Evolutionary conservation across 1,139 yeast species (phyloP), one percentile per base, ranked within the genome.

Genomic region (Chernovozyma sophiae-reginae): DNA sequence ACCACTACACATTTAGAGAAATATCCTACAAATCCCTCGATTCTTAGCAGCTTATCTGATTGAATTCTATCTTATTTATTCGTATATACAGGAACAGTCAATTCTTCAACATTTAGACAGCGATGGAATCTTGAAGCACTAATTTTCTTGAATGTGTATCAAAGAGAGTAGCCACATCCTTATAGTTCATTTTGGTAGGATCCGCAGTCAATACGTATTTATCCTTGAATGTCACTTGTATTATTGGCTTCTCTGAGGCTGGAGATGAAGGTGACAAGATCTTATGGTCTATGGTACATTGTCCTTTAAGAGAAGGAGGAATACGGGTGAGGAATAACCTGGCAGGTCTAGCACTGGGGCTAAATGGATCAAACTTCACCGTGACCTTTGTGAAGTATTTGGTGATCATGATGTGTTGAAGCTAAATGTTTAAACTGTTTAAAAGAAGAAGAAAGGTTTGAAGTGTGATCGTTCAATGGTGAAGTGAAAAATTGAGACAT

Each of bases 371-470:
- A 68, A 87, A 87, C 55, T 72, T 80, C 34, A 87, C 86, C 32
- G 70, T 66, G n/a, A 86, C 86, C 50, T 79, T 80, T 28, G 86
- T 68, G 61, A 87, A 85, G 63, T 82, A 86, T 61, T 86, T 86
- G 34, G 96, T 87, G 51, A 87, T 82, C 96, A 87, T 86, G 34
- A n/a, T n/a, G n/a, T n/a, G n/a, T n/a, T n/a, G n/a, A n/a, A n/a
- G n/a, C n/a, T n/a, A n/a, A n/a, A n/a, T n/a, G n/a, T n/a, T n/a
- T n/a, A n/a, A n/a, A n/a, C n/a, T n/a, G n/a, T n/a, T n/a, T n/a
- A n/a, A n/a, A n/a, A n/a, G n/a, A n/a, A n/a, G n/a, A n/a, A n/a
- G n/a, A n/a, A n/a, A n/a, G n/a, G n/a, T n/a, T n/a, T n/a, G n/a
- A n/a, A n/a, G n/a, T n/a, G n/a, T n/a, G n/a, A n/a, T n/a, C n/a